phyloP scores from a whole-genome alignment of 2,329 filamentous ascomycete genomes.

The Fusarium nodosum region DNA sequence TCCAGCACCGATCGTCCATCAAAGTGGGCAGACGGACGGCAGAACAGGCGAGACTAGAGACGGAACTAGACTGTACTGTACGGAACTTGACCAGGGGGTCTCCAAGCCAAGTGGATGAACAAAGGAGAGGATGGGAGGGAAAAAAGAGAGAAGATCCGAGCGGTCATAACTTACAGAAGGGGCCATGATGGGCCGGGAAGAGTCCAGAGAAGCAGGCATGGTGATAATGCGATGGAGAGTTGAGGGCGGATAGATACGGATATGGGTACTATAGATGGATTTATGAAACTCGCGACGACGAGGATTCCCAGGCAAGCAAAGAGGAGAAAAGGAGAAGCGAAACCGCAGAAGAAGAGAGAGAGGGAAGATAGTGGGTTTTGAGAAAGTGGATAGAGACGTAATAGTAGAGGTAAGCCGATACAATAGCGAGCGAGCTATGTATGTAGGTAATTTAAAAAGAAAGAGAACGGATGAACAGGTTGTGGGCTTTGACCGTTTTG shows the following conservation, averaged over 20 bases:
- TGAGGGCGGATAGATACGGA: constrained; percentile 8
- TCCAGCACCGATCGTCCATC: constrained; percentile 21
- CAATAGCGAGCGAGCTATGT: constrained; percentile 22
- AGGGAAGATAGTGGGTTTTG: constrained; percentile 13
- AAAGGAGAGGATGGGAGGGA: constrained; percentile 9
- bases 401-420: constrained; percentile 4
- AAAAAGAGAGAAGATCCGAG: constrained; percentile 34
- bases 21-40: constrained; percentile 39
- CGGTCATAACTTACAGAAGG: constrained; percentile 67
- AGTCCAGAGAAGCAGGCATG: constrained; percentile 72
- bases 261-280: constrained; percentile 16
- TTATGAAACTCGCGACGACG: constrained; percentile 31
- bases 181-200: constrained; percentile 73
- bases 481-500: constrained; percentile 16
- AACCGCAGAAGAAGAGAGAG: constrained; percentile 13
- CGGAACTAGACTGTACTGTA: constrained; percentile 30
- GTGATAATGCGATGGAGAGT: constrained; percentile 43
- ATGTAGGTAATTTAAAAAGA: constrained; percentile 28
- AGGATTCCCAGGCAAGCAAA: constrained; percentile 14
- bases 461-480: not conserved
- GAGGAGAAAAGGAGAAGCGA: constrained; percentile 20
- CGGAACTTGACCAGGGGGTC: constrained; percentile 27
- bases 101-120: constrained; percentile 12
- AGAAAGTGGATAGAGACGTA: constrained; percentile 33
- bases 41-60: constrained; percentile 25